Evolutionary conservation across 169 alveolate genomes (phyloP).

Genomic region (Cryptosporidium bovis): DNA sequence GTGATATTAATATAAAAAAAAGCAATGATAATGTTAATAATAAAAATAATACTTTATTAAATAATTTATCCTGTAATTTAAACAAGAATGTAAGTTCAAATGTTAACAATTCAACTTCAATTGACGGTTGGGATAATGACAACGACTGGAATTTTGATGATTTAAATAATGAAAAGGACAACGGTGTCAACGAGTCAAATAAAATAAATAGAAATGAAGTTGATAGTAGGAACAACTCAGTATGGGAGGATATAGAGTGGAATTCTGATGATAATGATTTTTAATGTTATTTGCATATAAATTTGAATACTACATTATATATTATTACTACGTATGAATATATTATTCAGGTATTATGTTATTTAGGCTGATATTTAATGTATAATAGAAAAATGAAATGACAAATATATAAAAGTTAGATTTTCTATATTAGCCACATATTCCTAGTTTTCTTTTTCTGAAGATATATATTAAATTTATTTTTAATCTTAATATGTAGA

Average conservation of each 20-base stretch:
- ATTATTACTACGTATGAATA: no score
- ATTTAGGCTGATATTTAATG: background rate
- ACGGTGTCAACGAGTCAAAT: background rate
- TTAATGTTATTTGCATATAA: background rate
- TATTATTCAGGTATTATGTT: background rate
- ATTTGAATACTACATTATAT: slow-evolving; percentile 6
- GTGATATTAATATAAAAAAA: background rate
- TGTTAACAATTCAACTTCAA: background rate
- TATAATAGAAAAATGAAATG: no score
- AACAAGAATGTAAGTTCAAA: slow-evolving; percentile 1
- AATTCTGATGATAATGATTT: slow-evolving; percentile 1
- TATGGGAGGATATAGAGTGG: slow-evolving; percentile 39
- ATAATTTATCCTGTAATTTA: background rate
- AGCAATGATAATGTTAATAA: background rate
- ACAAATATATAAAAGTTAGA: no score
- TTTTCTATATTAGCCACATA: no score
- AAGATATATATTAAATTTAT: no score
- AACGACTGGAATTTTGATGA: slow-evolving; percentile 12
- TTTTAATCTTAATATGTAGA: no score
- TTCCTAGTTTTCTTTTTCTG: no score
- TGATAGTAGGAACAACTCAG: background rate
- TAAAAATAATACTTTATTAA: background rate
- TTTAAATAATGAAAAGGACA: background rate
- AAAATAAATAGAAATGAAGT: background rate
- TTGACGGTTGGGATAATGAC: slow-evolving; percentile 16